Percentiles rank a stretch among this genome's conserved stretches.
These are phyloP conservation scores for Leccinellum albellum DNA, from an alignment of 768 basidiomycete species.

Conservation along the genomic window DNA sequence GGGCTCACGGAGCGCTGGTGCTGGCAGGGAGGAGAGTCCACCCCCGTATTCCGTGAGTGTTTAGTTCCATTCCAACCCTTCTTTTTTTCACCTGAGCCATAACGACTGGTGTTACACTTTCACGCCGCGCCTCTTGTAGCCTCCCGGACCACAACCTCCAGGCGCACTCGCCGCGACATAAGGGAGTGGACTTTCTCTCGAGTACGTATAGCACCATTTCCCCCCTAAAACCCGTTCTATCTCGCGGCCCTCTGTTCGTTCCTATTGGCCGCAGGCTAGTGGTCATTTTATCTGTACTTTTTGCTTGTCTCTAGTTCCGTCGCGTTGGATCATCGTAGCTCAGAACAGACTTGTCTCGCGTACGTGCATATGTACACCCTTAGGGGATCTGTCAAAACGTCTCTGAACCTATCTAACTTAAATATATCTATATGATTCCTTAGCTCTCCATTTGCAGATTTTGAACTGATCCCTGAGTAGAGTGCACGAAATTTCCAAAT, in stretches of 20 bases:
- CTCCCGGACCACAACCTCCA: constrained; percentile 2
- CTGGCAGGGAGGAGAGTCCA: constrained; percentile 10
- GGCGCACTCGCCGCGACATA: constrained; percentile 4
- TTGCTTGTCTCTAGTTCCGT: not conserved
- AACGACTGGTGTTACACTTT: not conserved
- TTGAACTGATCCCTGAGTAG: not conserved
- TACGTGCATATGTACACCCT: not conserved
- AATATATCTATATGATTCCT: not conserved
- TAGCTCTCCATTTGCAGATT: not conserved
- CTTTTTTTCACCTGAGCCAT: not conserved
- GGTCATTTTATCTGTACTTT: not conserved
- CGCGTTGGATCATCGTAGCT: not conserved
- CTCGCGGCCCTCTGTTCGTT: not conserved
- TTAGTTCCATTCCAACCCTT: too few species aligned
- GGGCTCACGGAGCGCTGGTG: not conserved
- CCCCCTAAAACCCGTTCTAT: not conserved
- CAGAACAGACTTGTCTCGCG: not conserved
- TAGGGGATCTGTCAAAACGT: not conserved
- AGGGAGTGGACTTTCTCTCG: not conserved
- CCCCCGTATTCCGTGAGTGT: constrained; percentile 28
- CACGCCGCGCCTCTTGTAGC: not conserved
- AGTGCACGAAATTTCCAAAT: not conserved
- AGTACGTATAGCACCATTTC: not conserved
- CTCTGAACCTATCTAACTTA: not conserved
- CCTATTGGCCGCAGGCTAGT: not conserved